phyloP scores from a whole-genome alignment of 176 grass and related monocot species.

The Thalia dealbata region DNA sequence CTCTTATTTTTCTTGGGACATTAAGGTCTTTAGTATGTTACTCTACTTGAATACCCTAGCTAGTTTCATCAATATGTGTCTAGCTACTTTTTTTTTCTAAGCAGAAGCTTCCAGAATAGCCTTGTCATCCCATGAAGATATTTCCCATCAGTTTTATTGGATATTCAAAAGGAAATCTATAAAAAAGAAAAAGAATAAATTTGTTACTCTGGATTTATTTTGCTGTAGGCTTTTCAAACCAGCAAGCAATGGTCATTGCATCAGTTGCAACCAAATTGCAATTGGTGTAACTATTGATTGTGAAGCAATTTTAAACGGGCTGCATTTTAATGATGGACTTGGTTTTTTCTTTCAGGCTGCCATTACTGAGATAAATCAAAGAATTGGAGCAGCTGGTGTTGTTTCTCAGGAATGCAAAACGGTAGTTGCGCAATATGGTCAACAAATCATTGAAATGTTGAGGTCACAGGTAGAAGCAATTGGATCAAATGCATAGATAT shows the following conservation, averaged over 20 bases:
- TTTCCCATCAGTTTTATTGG: no score
- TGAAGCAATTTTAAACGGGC: background rate
- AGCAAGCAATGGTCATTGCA: no score
- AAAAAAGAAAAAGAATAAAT: no score
- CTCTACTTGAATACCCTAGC: no score
- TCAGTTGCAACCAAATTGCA: background rate
- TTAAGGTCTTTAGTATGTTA: background rate
- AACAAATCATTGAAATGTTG: constrained; percentile 73
- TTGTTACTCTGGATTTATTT: background rate
- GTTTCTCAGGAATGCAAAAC: constrained; percentile 98
- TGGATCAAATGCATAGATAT: background rate
- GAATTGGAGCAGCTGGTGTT: constrained; percentile 77
- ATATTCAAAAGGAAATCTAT: no score
- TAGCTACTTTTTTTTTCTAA: no score
- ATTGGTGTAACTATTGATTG: background rate
- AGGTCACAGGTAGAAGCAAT: constrained; percentile 45
- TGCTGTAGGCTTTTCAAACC: background rate
- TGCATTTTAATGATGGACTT: background rate
- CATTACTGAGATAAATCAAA: constrained; percentile 87
- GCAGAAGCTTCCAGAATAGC: no score
- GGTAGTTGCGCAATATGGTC: constrained; percentile 76
- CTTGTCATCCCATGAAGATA: no score
- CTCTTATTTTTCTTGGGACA: background rate
- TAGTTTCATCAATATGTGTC: no score
- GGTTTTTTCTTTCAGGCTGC: constrained; percentile 32